phyloP scores from a whole-genome alignment of 805 yeast genomes.

The Candida corydali region DNA sequence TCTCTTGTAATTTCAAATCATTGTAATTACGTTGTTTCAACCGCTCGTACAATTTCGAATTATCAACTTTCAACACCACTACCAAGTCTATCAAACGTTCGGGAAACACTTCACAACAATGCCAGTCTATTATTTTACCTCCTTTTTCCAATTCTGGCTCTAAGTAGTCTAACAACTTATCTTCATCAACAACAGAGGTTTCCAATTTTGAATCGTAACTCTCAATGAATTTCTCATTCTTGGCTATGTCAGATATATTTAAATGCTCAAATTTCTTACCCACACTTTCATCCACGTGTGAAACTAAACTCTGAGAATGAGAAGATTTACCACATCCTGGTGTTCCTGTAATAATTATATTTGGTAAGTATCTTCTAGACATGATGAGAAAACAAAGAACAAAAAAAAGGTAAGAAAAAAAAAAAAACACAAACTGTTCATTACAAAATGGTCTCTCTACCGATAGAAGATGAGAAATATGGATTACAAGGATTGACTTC shows the following conservation, averaged over 20 bases:
- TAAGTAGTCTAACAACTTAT: conserved; percentile 72
- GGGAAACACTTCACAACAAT: conserved; percentile 92
- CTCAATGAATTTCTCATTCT: conserved; percentile 68
- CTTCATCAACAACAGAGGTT: conserved; percentile 89
- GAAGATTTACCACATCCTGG: conserved; percentile 90
- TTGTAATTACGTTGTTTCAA: conserved; percentile 72
- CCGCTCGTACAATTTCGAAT: conserved; percentile 68
- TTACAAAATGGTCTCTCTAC: conserved; percentile 12
- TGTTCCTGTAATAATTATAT: conserved; percentile 90
- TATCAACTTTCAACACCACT: conserved; percentile 79
- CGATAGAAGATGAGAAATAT: conserved; percentile 37
- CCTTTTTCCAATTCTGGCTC: conserved; percentile 80
- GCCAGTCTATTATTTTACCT: conserved; percentile 95
- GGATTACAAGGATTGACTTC: conserved; percentile 65
- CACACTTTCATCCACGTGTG: conserved; percentile 37
- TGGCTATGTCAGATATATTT: conserved; percentile 78
- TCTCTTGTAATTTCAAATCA: conserved; percentile 80
- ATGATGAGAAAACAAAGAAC: conserved; percentile 10
- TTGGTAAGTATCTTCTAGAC: conserved; percentile 48
- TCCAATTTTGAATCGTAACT: conserved; percentile 85
- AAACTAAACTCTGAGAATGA: conserved; percentile 58
- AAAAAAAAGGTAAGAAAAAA: background rate
- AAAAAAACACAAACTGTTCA: background rate
- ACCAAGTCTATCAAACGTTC: conserved; percentile 90
- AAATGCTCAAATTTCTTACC: conserved; percentile 42